Evolutionary conservation across 106 monocot species (phyloP).

Genomic region (Cymbidium sinense): DNA sequence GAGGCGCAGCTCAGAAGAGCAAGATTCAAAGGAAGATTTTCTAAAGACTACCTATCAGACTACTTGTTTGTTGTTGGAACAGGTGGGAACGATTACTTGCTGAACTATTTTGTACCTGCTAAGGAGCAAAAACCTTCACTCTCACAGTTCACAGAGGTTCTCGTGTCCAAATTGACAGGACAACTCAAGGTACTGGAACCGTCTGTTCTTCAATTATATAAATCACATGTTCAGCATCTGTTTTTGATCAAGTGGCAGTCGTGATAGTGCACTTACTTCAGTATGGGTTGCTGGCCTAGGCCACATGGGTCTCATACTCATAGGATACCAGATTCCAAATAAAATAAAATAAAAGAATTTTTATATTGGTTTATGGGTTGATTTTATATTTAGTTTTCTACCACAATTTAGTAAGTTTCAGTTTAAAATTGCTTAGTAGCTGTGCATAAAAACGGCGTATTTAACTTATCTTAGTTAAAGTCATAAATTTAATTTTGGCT

Average conservation of each 20-base stretch:
- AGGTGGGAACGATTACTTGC: slow-evolving; percentile 62
- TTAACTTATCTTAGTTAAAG: too few species aligned
- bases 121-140: background rate
- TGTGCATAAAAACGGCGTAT: too few species aligned
- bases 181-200: slow-evolving; percentile 30
- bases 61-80: slow-evolving; percentile 53
- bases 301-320: too few species aligned
- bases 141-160: slow-evolving; percentile 25
- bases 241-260: background rate
- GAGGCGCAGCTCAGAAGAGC: slow-evolving; percentile 5
- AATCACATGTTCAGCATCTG: background rate
- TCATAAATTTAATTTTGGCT: too few species aligned
- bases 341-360: too few species aligned
- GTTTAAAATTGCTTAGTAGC: too few species aligned
- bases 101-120: slow-evolving; percentile 34
- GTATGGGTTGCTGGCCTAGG: too few species aligned
- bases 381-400: too few species aligned
- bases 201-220: background rate
- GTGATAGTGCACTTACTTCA: too few species aligned
- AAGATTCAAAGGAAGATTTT: background rate
- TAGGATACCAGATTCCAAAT: too few species aligned
- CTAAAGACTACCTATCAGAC: slow-evolving; percentile 15
- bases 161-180: slow-evolving; percentile 27
- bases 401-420: too few species aligned
- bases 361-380: too few species aligned